Percentiles rank a stretch among this genome's conserved stretches.
These are phyloP conservation scores for Collybia nuda DNA, from an alignment of 768 basidiomycete genomes.

Conservation along the genomic window DNA sequence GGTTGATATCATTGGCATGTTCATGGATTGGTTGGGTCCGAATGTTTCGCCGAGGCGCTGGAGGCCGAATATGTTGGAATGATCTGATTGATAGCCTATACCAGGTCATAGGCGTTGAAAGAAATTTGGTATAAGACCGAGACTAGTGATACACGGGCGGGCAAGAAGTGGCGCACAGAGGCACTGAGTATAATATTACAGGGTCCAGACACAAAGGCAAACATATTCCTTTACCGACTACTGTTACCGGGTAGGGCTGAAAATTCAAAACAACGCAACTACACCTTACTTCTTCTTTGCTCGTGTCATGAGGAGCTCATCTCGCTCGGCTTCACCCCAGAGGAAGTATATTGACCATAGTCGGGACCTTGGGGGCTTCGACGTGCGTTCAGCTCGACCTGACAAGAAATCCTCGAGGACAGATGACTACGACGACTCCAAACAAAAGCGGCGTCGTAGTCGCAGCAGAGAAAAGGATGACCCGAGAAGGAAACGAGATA, in stretches of 20 bases:
- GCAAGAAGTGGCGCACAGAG: too few species aligned
- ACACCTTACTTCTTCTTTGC: too few species aligned
- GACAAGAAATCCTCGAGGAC: conserved; percentile 28
- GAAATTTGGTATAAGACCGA: neutral
- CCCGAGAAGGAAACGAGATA: conserved; percentile 24
- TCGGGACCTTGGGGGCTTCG: conserved; percentile 30
- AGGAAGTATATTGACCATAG: conserved; percentile 37
- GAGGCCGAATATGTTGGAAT: conserved; percentile 23
- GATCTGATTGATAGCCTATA: conserved; percentile 13
- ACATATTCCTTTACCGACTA: too few species aligned
- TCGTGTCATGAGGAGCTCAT: conserved; percentile 23
- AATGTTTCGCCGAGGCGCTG: conserved; percentile 33
- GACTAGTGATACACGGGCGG: neutral
- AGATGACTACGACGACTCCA: conserved; percentile 28
- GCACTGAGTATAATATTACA: too few species aligned
- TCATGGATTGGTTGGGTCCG: conserved; percentile 62
- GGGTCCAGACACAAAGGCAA: too few species aligned
- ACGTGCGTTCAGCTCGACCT: conserved; percentile 31
- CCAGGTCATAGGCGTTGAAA: conserved; percentile 11
- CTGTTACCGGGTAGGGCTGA: too few species aligned
- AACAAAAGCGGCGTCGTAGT: conserved; percentile 27
- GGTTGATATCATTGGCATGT: conserved; percentile 28
- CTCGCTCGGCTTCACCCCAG: conserved; percentile 52
- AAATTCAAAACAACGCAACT: too few species aligned
- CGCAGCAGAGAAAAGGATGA: conserved; percentile 25